phyloP scores from a whole-genome alignment of 768 basidiomycete genomes.

The Kwoniella sp. region DNA sequence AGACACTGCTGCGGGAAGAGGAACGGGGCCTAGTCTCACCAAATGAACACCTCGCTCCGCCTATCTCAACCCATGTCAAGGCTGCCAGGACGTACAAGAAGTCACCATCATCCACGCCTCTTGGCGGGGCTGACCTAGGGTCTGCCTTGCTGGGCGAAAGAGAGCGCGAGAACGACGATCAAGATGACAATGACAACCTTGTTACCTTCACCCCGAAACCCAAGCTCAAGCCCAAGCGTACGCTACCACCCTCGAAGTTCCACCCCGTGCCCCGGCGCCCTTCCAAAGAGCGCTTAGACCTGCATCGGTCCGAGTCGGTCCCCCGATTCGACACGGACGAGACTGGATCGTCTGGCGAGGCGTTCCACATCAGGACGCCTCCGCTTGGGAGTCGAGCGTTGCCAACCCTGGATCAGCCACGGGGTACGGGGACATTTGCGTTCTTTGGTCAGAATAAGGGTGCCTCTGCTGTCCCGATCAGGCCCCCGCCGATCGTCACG shows the following conservation, averaged over 20 bases:
- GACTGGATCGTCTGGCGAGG: constrained; percentile 37
- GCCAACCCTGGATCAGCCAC: constrained; percentile 6
- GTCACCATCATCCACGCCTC: constrained; percentile 26
- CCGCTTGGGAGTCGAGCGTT: constrained; percentile 16
- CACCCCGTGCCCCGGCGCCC: constrained; percentile 32
- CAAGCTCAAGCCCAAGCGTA: constrained; percentile 34
- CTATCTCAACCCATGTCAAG: constrained; percentile 36
- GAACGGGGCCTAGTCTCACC: constrained; percentile 25
- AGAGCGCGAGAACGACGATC: constrained; percentile 38
- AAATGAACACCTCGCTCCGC: constrained; percentile 20
- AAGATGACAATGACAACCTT: constrained; percentile 58
- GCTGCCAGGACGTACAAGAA: constrained; percentile 35
- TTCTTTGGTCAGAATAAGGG: constrained; percentile 27
- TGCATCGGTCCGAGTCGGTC: constrained; percentile 33
- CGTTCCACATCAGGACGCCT: constrained; percentile 30
- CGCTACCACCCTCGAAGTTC: constrained; percentile 28
- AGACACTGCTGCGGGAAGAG: constrained; percentile 19
- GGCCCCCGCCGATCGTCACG: too few relatives aligned
- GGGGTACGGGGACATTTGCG: constrained; percentile 42
- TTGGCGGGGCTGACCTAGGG: constrained; percentile 42
- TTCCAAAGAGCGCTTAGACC: constrained; percentile 24
- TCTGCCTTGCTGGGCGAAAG: constrained; percentile 1
- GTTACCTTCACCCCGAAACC: constrained; percentile 69
- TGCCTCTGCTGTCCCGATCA: neutral
- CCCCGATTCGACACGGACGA: constrained; percentile 43